A percentile compares a stretch with the other conserved stretches of the same genome.
Evolutionary conservation across 2,329 filamentous ascomycete species (phyloP).

Genomic region (Chrysoporthe austroafricana): DNA sequence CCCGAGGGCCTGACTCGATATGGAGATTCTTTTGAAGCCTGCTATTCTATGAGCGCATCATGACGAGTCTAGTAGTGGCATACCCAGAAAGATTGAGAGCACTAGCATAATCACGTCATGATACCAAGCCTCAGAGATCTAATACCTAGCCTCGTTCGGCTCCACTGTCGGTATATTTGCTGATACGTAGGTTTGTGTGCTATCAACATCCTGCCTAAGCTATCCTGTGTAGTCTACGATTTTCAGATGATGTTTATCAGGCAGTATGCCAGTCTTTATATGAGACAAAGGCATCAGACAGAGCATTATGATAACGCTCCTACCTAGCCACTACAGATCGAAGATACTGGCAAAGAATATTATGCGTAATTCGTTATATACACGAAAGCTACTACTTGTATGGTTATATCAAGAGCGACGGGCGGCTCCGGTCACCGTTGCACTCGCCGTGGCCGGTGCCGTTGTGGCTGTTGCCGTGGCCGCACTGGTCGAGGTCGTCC

Average conservation of each 20-base stretch:
- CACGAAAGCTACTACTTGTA: background rate
- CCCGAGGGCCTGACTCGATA: conserved; percentile 46
- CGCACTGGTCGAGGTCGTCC: conserved; percentile 19
- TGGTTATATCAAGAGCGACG: background rate
- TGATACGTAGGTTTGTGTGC: too few species aligned
- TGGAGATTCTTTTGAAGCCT: conserved; percentile 49
- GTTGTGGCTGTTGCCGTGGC: conserved; percentile 11
- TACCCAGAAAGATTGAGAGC: background rate
- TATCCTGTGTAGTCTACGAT: too few species aligned
- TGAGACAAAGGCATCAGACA: too few species aligned
- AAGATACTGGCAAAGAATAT: background rate
- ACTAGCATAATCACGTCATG: too few species aligned
- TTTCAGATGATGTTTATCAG: too few species aligned
- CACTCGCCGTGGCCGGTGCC: conserved; percentile 13
- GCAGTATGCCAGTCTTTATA: too few species aligned
- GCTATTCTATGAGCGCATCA: background rate
- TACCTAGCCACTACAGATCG: background rate
- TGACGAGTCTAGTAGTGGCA: background rate
- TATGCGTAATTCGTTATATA: background rate
- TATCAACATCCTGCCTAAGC: too few species aligned
- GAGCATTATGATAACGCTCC: too few species aligned
- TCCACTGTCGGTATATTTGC: too few species aligned
- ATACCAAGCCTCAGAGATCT: too few species aligned
- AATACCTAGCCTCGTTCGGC: too few species aligned
- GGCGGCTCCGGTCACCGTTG: conserved; percentile 20